Evolutionary conservation across 768 basidiomycete genomes (phyloP).

Genomic region (Pleurotus cornucopiae): DNA sequence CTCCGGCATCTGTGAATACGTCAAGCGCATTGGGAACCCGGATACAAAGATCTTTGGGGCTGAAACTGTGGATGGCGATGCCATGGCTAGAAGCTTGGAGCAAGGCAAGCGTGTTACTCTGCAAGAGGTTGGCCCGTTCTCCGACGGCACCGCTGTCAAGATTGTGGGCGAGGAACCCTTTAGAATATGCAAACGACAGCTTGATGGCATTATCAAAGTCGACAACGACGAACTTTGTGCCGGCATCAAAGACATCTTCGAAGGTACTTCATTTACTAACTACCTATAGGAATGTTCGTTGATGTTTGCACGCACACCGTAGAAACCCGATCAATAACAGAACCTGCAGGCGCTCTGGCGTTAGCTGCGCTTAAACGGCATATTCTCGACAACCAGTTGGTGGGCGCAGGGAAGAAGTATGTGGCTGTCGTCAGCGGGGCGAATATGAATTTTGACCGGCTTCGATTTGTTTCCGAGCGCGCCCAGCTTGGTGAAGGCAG

Average conservation of each 20-base stretch:
- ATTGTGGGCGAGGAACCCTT: constrained; percentile 95
- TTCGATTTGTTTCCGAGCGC: constrained; percentile 98
- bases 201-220: constrained; percentile 81
- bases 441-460: constrained; percentile 97
- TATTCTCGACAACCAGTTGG: constrained; percentile 74
- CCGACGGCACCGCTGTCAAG: constrained; percentile 96
- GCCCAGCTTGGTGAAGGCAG: constrained; percentile 95
- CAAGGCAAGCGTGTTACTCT: constrained; percentile 81
- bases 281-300: not conserved
- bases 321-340: constrained; percentile 96
- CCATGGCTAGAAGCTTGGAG: constrained; percentile 81
- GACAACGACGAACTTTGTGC: constrained; percentile 98
- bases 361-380: constrained; percentile 90
- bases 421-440: constrained; percentile 93
- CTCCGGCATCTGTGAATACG: constrained; percentile 87
- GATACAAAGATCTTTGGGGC: constrained; percentile 79
- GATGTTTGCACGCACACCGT: not conserved
- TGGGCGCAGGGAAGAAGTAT: constrained; percentile 82
- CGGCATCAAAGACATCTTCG: constrained; percentile 98
- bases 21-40: constrained; percentile 89
- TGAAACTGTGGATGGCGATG: constrained; percentile 95
- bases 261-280: constrained; percentile 54
- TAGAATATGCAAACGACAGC: constrained; percentile 79
- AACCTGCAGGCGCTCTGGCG: constrained; percentile 92
- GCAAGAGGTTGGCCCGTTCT: constrained; percentile 91